These are phyloP conservation scores for Puccinellia tenuiflora DNA, from an alignment of 176 grass and related monocot genomes.

Conservation along the genomic window DNA sequence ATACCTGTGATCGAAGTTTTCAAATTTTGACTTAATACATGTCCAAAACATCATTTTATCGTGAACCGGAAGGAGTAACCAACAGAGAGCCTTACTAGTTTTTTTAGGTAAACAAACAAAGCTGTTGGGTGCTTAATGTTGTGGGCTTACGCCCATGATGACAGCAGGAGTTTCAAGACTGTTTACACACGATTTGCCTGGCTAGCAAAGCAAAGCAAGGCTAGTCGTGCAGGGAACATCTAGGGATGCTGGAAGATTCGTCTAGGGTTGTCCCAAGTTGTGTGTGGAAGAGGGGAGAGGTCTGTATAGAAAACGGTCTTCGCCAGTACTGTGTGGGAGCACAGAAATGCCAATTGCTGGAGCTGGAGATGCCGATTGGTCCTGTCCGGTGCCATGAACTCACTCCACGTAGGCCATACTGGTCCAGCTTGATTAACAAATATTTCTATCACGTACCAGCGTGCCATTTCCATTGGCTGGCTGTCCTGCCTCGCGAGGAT, in stretches of 20 bases:
- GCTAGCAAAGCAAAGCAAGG: not conserved
- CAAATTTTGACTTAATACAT: no score
- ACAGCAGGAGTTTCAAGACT: not conserved
- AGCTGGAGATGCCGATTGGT: constrained; percentile 9
- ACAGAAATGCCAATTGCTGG: constrained; percentile 10
- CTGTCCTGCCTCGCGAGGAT: not conserved
- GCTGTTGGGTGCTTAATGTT: not conserved
- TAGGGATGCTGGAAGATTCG: constrained; percentile 42
- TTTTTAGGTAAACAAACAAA: no score
- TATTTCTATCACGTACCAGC: not conserved
- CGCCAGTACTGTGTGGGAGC: not conserved
- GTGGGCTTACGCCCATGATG: not conserved
- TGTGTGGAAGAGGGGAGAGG: not conserved
- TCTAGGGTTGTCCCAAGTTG: constrained; percentile 17
- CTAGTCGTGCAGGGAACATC: constrained; percentile 26
- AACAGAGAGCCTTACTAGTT: not conserved
- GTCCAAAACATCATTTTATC: no score
- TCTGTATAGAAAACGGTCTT: not conserved
- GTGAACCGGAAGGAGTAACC: not conserved
- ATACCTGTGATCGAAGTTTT: no score
- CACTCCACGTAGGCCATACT: constrained; percentile 20
- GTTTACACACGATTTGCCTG: constrained; percentile 29
- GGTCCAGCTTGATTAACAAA: constrained; percentile 1
- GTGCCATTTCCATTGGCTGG: not conserved
- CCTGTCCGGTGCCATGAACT: constrained; percentile 4